phyloP scores from a whole-genome alignment of 257 asterid genomes.

The Solanum bulbocastanum region DNA sequence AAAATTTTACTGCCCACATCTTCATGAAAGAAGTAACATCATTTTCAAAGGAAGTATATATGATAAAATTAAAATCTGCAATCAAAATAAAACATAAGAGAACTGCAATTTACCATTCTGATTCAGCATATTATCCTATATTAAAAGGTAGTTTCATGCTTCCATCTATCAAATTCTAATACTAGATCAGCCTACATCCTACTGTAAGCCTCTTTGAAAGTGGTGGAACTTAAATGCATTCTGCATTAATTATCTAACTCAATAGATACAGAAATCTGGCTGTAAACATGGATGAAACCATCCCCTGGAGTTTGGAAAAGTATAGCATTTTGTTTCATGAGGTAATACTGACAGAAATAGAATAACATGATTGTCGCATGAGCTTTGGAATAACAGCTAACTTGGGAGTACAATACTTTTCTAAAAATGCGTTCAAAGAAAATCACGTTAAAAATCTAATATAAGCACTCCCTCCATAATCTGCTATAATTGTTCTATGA shows the following conservation, averaged over 20 bases:
- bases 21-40: neutral
- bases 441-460: neutral
- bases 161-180: neutral
- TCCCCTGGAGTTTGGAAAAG: neutral
- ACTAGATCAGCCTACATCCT: neutral
- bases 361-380: neutral
- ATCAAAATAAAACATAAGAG: neutral
- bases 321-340: neutral
- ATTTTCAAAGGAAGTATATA: neutral
- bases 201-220: neutral
- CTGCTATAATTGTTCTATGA: neutral
- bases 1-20: neutral
- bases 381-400: neutral
- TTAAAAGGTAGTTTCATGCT: neutral
- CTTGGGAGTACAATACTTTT: neutral
- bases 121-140: neutral
- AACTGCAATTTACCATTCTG: neutral
- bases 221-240: neutral
- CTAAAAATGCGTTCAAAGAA: neutral
- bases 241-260: neutral
- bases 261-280: neutral
- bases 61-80: neutral
- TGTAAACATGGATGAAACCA: neutral
- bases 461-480: neutral
- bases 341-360: neutral